Percentiles rank a stretch among this genome's conserved stretches.
phyloP scores from a whole-genome alignment of 805 yeast genomes.

The Wickerhamiella qilinensis region DNA sequence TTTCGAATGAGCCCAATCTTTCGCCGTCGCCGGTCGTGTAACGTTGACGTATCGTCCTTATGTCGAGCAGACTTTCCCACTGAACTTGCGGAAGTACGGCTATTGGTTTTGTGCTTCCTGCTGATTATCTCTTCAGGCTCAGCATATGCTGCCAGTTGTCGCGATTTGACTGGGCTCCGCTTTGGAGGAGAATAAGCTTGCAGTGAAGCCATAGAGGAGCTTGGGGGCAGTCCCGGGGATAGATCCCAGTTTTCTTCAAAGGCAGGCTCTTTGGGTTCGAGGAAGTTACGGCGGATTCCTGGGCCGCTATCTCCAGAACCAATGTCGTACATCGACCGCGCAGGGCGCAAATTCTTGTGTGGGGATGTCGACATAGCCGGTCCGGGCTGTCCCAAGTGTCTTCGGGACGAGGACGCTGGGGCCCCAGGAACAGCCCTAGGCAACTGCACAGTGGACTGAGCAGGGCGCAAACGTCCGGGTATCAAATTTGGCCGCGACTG shows the following conservation, averaged over 20 bases:
- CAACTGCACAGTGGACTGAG: conserved; percentile 1
- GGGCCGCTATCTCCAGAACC: background rate
- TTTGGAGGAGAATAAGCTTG: background rate
- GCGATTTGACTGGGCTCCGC: background rate
- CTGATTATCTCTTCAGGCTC: conserved; percentile 8
- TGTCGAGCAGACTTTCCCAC: too few species aligned
- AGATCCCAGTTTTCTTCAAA: background rate
- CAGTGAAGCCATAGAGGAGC: background rate
- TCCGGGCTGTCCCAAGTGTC: background rate
- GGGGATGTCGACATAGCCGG: background rate
- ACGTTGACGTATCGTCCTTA: background rate
- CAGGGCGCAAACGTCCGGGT: conserved; percentile 2
- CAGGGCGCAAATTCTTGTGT: conserved; percentile 1
- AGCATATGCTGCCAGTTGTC: conserved; percentile 12
- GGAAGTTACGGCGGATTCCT: background rate
- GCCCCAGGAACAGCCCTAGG: conserved; percentile 8
- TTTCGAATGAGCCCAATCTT: conserved; percentile 10
- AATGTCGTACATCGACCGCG: conserved; percentile 6
- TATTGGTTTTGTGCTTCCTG: background rate
- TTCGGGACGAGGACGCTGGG: too few species aligned
- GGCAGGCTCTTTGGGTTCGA: background rate
- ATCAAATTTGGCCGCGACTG: background rate
- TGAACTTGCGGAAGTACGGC: background rate
- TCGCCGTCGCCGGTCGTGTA: conserved; percentile 2
- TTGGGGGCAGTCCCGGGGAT: background rate